Base-by-base conservation (phyloP, 2,329 filamentous ascomycete species). In the Cladophialophora bantiana region DNA sequence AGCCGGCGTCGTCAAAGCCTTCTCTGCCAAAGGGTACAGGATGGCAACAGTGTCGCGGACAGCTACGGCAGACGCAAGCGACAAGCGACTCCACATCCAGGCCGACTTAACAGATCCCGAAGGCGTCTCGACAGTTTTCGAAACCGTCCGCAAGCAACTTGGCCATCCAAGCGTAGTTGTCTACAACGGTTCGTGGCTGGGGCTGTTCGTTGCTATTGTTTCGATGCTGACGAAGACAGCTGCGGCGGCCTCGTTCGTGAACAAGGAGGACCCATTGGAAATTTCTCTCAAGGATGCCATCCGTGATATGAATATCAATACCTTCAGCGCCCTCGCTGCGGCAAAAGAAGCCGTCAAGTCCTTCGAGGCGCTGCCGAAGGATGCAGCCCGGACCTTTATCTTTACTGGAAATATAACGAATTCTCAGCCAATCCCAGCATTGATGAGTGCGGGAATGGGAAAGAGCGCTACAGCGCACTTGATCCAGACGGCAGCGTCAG, bases 401-500 rank as follows among this genome's bases (percentile, higher is more conserved):
- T 83, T 67, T 81, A 42, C 40, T 15, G 40, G 40, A n/a, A 83
- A 83, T 63, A 73, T 74, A 3, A 57, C 78, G 45, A 82, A 82
- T 68, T 69, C 68, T 1, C 55, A 54, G 0, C 75, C 77, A 5
- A 62, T 79, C 6, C 71, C 76, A 0, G 34, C 68, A 9, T 61
- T 64, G 12, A 68, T 78, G 18, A 74, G 69, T 61, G 64, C 77
- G 6, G 81, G 82, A 2, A 73, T 81, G 20, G 81, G 81, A 0
- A 83, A 83, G 71, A 72, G 77, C 5, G 81, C 78, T 26, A 76
- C 75, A 0, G 77, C 79, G 2, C 77, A 77, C 67, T 75, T 10
- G 52, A 74, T 65, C 26, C 26, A 40, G 59, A 26, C 59, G 52
- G 78, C 81, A 18, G 74, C 79, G 59, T 32, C 59, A 6, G 60